phyloP scores from a whole-genome alignment of 768 basidiomycete species.

The button mushroom (Agaricus bisporus) region DNA sequence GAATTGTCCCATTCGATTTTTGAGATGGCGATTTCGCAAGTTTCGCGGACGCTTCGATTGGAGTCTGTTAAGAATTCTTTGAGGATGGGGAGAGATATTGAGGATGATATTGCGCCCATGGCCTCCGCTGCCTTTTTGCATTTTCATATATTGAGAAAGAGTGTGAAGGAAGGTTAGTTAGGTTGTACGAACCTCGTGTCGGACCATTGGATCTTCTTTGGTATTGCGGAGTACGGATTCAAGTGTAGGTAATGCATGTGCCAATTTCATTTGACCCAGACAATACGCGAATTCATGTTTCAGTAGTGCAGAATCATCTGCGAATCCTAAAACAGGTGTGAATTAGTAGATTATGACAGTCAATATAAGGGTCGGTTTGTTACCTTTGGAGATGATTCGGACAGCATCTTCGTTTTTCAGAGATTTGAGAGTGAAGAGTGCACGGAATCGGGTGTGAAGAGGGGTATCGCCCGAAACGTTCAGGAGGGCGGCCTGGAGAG shows the following conservation, averaged over 20 bases:
- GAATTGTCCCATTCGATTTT: constrained; percentile 93
- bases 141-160: neutral
- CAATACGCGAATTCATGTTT: constrained; percentile 98
- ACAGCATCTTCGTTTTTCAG: constrained; percentile 76
- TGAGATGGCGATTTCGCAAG: constrained; percentile 93
- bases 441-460: constrained; percentile 83
- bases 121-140: constrained; percentile 89
- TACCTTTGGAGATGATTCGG: constrained; percentile 80
- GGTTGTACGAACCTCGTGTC: constrained; percentile 72
- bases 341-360: neutral
- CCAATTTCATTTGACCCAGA: constrained; percentile 82
- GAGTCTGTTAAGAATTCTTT: constrained; percentile 65
- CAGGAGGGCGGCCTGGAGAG: constrained; percentile 72
- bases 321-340: constrained; percentile 51
- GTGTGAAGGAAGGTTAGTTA: neutral
- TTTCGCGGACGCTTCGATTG: constrained; percentile 80
- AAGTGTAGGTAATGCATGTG: constrained; percentile 70
- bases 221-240: constrained; percentile 67
- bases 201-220: constrained; percentile 88
- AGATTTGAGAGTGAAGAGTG: constrained; percentile 88
- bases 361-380: neutral
- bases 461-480: constrained; percentile 67
- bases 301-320: constrained; percentile 81
- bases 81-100: constrained; percentile 61
- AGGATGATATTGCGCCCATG: constrained; percentile 85